phyloP scores from a whole-genome alignment of 2,329 filamentous ascomycete genomes.

The Juglanconis sp. region DNA sequence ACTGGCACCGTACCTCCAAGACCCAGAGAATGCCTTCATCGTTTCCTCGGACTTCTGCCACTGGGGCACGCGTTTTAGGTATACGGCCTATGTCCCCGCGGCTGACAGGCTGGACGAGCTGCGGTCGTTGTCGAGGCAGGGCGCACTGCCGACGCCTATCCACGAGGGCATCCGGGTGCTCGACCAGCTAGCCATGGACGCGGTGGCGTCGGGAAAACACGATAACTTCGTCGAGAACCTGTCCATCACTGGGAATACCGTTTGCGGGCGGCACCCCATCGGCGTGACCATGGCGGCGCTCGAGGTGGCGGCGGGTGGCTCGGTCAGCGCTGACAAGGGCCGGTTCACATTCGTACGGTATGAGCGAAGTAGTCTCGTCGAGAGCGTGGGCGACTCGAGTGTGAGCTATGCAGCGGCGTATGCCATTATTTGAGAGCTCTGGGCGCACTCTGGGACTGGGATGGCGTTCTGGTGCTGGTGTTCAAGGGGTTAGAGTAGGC shows the following conservation, averaged over 20 bases:
- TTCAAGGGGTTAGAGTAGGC: background rate
- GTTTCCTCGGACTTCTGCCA: constrained; percentile 96
- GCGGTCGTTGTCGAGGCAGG: constrained; percentile 32
- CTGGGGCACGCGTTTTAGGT: constrained; percentile 83
- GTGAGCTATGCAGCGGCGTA: constrained; percentile 96
- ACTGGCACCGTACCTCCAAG: constrained; percentile 74
- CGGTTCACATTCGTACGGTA: constrained; percentile 81
- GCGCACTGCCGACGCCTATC: constrained; percentile 52
- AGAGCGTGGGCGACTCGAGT: constrained; percentile 68
- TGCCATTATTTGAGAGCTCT: constrained; percentile 58
- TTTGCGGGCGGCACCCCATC: constrained; percentile 93
- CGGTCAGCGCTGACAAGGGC: constrained; percentile 45
- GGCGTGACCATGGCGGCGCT: constrained; percentile 87
- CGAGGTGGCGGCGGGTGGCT: constrained; percentile 43
- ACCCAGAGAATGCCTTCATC: constrained; percentile 76
- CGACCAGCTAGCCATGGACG: constrained; percentile 79
- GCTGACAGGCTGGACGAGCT: constrained; percentile 37
- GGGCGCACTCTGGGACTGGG: background rate
- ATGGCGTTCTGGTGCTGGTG: background rate
- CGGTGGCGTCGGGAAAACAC: constrained; percentile 75
- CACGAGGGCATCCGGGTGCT: constrained; percentile 81
- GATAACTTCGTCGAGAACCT: constrained; percentile 67
- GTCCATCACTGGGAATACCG: constrained; percentile 75
- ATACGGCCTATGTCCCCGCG: constrained; percentile 70
- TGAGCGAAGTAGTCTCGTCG: constrained; percentile 76